These are phyloP conservation scores for Tetraselmis striata DNA, from an alignment of 139 green algal species.

Conservation along the genomic window DNA sequence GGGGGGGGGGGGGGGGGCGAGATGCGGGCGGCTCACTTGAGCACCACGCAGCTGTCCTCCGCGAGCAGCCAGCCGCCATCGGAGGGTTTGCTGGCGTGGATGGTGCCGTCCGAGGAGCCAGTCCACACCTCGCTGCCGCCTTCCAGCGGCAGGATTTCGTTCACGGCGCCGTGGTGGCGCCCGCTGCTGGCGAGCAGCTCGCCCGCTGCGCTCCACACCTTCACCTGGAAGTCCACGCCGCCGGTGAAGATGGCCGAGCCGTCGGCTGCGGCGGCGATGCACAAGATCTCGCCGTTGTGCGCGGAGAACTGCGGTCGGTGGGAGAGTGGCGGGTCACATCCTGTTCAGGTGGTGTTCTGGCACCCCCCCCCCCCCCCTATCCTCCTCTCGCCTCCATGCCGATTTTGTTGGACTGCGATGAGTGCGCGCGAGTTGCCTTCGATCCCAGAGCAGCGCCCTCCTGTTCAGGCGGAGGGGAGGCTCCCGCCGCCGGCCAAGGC, in stretches of 20 bases:
- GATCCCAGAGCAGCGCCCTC: no score
- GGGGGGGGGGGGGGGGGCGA: no score
- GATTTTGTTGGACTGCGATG: no score
- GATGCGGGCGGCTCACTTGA: not conserved
- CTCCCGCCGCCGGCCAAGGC: not conserved
- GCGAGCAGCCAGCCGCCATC: conserved; percentile 2
- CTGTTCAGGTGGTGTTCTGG: no score
- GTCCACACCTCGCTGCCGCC: conserved; percentile 8
- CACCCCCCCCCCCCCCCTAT: no score
- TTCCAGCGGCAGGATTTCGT: conserved; percentile 2
- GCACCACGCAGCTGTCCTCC: not conserved
- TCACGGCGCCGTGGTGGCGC: conserved; percentile 13
- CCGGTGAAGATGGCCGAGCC: conserved; percentile 33
- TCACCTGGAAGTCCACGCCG: conserved; percentile 40
- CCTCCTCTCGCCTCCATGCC: no score
- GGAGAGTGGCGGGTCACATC: no score
- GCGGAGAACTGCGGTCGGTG: conserved; percentile 30
- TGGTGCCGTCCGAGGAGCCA: conserved; percentile 16
- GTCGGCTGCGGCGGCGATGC: conserved; percentile 13
- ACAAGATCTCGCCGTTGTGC: conserved; percentile 45
- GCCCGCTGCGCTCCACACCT: conserved; percentile 12
- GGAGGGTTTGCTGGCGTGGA: conserved; percentile 5
- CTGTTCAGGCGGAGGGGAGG: no score
- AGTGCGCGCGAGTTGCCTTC: no score
- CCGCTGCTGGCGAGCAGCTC: conserved; percentile 17